Evolutionary conservation across 108 stramenopile genomes (phyloP).

Genomic region (Pseudonitzschia multiseries): DNA sequence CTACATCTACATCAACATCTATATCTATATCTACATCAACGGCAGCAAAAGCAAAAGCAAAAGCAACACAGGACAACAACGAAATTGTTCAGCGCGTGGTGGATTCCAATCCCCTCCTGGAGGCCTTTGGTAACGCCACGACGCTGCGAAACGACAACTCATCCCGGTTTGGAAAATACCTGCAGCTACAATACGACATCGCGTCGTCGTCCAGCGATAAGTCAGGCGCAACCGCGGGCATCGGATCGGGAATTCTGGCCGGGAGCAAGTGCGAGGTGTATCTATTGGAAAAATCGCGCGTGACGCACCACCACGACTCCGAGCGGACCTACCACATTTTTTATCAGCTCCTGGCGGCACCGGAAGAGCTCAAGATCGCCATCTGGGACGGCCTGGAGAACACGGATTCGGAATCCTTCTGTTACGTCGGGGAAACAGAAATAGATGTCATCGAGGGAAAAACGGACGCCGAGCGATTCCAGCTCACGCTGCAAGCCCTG

Average conservation of each 20-base stretch:
- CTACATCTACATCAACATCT: too few species aligned
- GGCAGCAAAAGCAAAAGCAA: not conserved
- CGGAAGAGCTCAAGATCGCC: slow-evolving; percentile 55
- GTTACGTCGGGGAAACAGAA: slow-evolving; percentile 61
- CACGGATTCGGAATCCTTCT: slow-evolving; percentile 61
- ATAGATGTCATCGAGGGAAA: slow-evolving; percentile 69
- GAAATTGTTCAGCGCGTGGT: slow-evolving; percentile 77
- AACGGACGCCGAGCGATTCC: slow-evolving; percentile 83
- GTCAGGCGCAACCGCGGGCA: slow-evolving; percentile 17
- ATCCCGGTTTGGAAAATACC: slow-evolving; percentile 89
- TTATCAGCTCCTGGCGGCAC: slow-evolving; percentile 94
- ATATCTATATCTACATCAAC: not conserved
- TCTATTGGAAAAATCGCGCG: slow-evolving; percentile 95
- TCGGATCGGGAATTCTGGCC: slow-evolving; percentile 46
- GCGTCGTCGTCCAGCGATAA: slow-evolving; percentile 12
- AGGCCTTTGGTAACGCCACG: slow-evolving; percentile 92
- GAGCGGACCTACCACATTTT: slow-evolving; percentile 99
- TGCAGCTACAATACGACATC: slow-evolving; percentile 81
- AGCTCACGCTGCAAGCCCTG: slow-evolving; percentile 70
- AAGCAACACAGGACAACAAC: slow-evolving; percentile 30
- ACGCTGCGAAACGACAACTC: slow-evolving; percentile 90
- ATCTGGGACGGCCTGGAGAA: slow-evolving; percentile 82
- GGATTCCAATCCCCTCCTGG: slow-evolving; percentile 91
- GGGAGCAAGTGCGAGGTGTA: slow-evolving; percentile 86
- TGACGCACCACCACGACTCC: slow-evolving; percentile 88